Base-by-base conservation (phyloP, 2,329 filamentous ascomycete species). In the Conoideocrella luteorostrata region DNA sequence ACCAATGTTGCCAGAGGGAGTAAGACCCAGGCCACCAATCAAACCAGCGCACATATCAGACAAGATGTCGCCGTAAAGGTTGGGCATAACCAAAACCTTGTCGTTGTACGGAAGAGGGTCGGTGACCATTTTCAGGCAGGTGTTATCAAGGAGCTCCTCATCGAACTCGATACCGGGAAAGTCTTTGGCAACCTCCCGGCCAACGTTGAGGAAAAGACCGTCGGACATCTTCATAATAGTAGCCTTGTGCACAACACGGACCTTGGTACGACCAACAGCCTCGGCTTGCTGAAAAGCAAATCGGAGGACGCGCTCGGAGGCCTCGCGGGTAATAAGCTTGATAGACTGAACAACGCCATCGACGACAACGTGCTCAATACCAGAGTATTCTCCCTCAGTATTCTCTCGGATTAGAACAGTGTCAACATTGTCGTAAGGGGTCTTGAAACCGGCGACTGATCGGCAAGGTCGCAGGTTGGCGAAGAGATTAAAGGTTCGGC, bases 161-260 rank as follows among this genome's bases (percentile, higher is more conserved):
- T 97, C 91, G 66, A 98, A 97, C 73, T 96, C 87, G 61, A 98
- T 88, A 58, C 83, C 77, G 52, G 93, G 93, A 80, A 87, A 98
- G 65, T 97, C 90, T 81, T 95, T 95, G 68, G 88, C 78, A 55
- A 98, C 81, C 50, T 93, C 80, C 56, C 82, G 75, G 57, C 85
- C 93, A 50, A 86, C 88, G 69, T 79, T 86, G 57, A 98, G 80
- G 83, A 98, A 98, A 50, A 98, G 87, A 73, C 93, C 93, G 68
- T 98, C 93, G 65, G 86, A 91, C 88, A 96, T 95, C 83, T 98
- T 98, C 93, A 98, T 98, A 75, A 98, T 98, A 64, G 93, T 97
- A 67, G 93, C 93, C 82, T 98, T 98, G 86, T 98, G 93, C 52
- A 97, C 90, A 48, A 89, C 91, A 63, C 90, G 88, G 61, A 97